Conservation (phyloP, 2,329 filamentous ascomycete genomes). For the Ophiocordyceps camponoti-rufipedis region DNA sequence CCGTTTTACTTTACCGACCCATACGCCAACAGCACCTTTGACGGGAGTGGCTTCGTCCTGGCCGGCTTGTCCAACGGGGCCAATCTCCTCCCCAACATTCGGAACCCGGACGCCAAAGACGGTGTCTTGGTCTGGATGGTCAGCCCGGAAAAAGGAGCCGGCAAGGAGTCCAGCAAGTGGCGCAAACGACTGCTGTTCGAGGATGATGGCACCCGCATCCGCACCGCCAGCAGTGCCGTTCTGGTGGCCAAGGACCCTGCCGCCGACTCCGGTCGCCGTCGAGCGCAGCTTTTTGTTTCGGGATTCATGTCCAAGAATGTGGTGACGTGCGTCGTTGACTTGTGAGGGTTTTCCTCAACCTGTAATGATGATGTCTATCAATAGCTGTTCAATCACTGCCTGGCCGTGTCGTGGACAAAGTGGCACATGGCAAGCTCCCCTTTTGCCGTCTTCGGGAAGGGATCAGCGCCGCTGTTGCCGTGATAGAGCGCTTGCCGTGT, state of each 20-base stretch:
- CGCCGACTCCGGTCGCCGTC: slow-evolving; percentile 21
- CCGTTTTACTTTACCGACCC: slow-evolving; percentile 38
- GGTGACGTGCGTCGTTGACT: slow-evolving; percentile 8
- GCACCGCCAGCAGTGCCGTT: slow-evolving; percentile 30
- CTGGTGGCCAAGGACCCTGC: slow-evolving; percentile 32
- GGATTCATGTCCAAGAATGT: slow-evolving; percentile 31
- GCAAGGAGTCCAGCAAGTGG: slow-evolving; percentile 12
- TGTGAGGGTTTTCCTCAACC: background rate
- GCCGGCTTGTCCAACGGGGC: slow-evolving; percentile 24
- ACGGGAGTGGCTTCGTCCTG: slow-evolving; percentile 35
- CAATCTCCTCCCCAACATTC: slow-evolving; percentile 15
- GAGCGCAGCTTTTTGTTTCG: slow-evolving; percentile 39
- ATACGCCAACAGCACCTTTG: slow-evolving; percentile 20
- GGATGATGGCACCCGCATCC: slow-evolving; percentile 33
- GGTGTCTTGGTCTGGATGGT: slow-evolving; percentile 27
- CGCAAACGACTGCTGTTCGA: slow-evolving; percentile 32
- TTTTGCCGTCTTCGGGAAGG: too few relatives aligned
- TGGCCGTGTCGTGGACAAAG: too few relatives aligned
- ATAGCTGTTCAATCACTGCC: too few relatives aligned
- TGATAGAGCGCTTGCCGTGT: too few relatives aligned
- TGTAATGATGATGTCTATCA: background rate
- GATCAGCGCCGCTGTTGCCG: too few relatives aligned
- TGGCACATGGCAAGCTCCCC: too few relatives aligned
- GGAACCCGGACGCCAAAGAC: slow-evolving; percentile 18
- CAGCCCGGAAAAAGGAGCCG: background rate